These are phyloP conservation scores for Plasmodium gallinaceum DNA, from an alignment of 169 alveolate genomes.

Conservation along the genomic window DNA sequence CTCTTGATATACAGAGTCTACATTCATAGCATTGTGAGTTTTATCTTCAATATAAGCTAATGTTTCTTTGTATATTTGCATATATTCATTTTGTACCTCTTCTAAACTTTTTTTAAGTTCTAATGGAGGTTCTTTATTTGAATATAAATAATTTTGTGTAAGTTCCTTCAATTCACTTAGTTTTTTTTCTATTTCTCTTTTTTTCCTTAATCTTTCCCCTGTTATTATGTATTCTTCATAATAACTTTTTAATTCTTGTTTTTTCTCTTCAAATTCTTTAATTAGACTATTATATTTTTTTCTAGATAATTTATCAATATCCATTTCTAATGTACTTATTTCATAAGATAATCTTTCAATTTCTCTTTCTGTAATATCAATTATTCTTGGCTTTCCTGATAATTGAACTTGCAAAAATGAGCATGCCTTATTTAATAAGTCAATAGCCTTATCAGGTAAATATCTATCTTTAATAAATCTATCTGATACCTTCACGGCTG, in stretches of 20 bases:
- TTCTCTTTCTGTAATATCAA: conserved; percentile 72
- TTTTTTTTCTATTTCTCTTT: conserved; percentile 47
- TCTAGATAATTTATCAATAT: conserved; percentile 67
- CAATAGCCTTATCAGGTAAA: conserved; percentile 82
- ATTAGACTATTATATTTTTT: conserved; percentile 46
- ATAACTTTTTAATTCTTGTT: conserved; percentile 25
- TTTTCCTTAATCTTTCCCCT: conserved; percentile 64
- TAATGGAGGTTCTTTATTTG: conserved; percentile 61
- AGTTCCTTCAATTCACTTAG: conserved; percentile 67
- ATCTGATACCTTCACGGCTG: conserved; percentile 77
- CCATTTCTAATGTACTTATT: conserved; percentile 70
- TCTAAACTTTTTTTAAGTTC: conserved; percentile 48
- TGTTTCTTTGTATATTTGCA: conserved; percentile 57
- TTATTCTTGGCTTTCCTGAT: conserved; percentile 69
- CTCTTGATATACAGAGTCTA: conserved; percentile 73
- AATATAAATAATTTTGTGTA: conserved; percentile 37
- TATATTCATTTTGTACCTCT: conserved; percentile 39
- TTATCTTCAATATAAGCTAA: conserved; percentile 71
- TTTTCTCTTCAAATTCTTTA: conserved; percentile 71
- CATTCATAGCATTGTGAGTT: conserved; percentile 77
- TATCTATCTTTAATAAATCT: conserved; percentile 76
- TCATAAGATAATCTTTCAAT: conserved; percentile 67
- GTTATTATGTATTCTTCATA: conserved; percentile 68
- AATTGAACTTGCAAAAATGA: conserved; percentile 69
- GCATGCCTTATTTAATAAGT: conserved; percentile 80